Base-by-base conservation (phyloP, 2,329 filamentous ascomycete species). In the Phyllosticta paracitricarpa region DNA sequence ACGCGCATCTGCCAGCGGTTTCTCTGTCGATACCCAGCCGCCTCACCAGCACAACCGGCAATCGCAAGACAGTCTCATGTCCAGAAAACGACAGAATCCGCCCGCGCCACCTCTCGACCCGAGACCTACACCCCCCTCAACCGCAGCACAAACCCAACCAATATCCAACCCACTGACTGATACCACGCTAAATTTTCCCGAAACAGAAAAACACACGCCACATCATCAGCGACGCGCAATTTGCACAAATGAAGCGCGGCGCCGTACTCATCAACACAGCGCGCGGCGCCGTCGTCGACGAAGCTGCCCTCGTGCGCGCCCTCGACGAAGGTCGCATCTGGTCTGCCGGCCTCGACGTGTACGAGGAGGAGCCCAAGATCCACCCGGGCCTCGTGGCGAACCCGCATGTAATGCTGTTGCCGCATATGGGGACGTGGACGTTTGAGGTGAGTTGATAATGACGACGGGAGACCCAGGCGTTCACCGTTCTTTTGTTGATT, bases 381-480 rank as follows among this genome's bases (percentile, higher is more conserved):
- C 89, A 94, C 69, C 85, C 85, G 0, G 88, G 87, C 1, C 77
- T 95, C 52, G 66, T 92, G 14, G 76, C 77, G 17, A 92, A 93
- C 69, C 83, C 84, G 2, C 82, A 84, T 66, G 89, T 89, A 24
- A 78, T 93, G 67, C 78, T 96, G 28, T 76, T 95, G 40, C 91
- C 91, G 58, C 91, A 95, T 73, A 89, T 95, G 88, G 90, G 90
- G 0, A 95, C 91, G 0, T 91, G 83, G 81, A 93, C 89, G 0
- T 77, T 85, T 28, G 89, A 88, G 77, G 79, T 71, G 61, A 65
- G 68, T 67, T 25, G 26, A 17, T 35, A 22, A 22, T 22, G 19
- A 22, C 19, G 19, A 22, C 19, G 19, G 19, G 19, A 22, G 19
- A 22, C 19, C 19, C 19, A 22, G 19, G 19, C 19, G 19, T 22